These are phyloP conservation scores for Coniochaeta ligniaria DNA, from an alignment of 2,329 filamentous ascomycete genomes.

Conservation along the genomic window DNA sequence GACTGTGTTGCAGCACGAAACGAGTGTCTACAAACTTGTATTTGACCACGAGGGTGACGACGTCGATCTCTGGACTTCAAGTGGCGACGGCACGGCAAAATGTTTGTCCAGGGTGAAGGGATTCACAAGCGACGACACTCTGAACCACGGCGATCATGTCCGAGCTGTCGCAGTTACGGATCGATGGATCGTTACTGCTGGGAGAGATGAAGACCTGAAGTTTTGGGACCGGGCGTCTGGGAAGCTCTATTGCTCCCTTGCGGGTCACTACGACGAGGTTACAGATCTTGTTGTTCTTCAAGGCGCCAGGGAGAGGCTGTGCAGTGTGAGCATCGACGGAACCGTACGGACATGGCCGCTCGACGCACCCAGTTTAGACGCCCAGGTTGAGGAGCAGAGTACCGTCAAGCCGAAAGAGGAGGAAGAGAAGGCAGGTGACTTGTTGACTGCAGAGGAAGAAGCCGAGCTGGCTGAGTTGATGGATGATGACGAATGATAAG, in stretches of 20 bases:
- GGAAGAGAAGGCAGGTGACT: conserved; percentile 30
- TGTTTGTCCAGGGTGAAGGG: conserved; percentile 62
- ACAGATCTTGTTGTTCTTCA: conserved; percentile 66
- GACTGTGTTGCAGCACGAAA: conserved; percentile 75
- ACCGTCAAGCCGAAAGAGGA: conserved; percentile 44
- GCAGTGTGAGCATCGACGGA: conserved; percentile 84
- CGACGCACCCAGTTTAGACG: conserved; percentile 48
- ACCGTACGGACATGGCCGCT: conserved; percentile 83
- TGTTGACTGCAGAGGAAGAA: conserved; percentile 85
- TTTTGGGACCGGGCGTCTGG: conserved; percentile 77
- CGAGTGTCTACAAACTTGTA: conserved; percentile 74
- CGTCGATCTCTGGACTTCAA: conserved; percentile 84
- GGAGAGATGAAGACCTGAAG: conserved; percentile 84
- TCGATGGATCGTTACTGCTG: conserved; percentile 78
- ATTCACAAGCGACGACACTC: conserved; percentile 65
- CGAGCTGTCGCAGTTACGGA: conserved; percentile 70
- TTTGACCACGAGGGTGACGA: conserved; percentile 59
- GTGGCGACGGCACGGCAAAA: conserved; percentile 81
- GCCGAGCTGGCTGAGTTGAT: conserved; percentile 84
- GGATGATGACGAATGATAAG: conserved; percentile 54
- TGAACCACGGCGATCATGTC: conserved; percentile 85
- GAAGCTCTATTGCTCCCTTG: conserved; percentile 64
- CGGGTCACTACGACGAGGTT: conserved; percentile 89
- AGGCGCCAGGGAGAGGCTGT: conserved; percentile 42
- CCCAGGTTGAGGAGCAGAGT: conserved; percentile 36